Conservation (phyloP, 108 stramenopile genomes). For the Fragilariopsis cylindrus region DNA sequence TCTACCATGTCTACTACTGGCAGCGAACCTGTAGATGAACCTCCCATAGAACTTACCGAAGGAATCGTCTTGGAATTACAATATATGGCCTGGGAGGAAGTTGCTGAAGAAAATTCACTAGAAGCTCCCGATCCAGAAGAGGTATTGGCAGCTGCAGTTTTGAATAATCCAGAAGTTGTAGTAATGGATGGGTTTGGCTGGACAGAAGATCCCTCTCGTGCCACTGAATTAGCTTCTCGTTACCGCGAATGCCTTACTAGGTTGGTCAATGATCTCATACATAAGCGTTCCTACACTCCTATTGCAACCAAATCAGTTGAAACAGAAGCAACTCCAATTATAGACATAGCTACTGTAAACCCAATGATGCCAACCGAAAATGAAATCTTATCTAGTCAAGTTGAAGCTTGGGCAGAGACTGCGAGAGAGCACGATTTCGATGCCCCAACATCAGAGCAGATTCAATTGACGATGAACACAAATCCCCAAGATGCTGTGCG, state of each 20-base stretch:
- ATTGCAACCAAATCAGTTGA: background rate
- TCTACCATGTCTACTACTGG: background rate
- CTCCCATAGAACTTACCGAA: slow-evolving; percentile 25
- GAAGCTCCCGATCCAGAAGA: slow-evolving; percentile 54
- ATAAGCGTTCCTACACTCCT: slow-evolving; percentile 3
- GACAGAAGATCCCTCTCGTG: slow-evolving; percentile 41
- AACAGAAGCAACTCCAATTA: background rate
- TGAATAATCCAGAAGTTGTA: slow-evolving; percentile 44
- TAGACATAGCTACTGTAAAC: background rate
- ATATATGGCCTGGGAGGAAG: slow-evolving; percentile 61
- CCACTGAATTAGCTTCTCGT: slow-evolving; percentile 22
- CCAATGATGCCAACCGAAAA: slow-evolving; percentile 16
- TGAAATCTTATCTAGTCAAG: slow-evolving; percentile 28
- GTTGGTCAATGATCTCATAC: slow-evolving; percentile 11
- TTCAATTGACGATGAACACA: slow-evolving; percentile 26
- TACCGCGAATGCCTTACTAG: slow-evolving; percentile 19
- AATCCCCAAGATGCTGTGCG: slow-evolving; percentile 20
- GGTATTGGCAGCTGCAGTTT: slow-evolving; percentile 53
- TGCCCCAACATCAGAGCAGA: slow-evolving; percentile 30
- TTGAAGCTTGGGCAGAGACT: slow-evolving; percentile 29
- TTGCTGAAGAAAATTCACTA: slow-evolving; percentile 52
- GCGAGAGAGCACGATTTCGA: slow-evolving; percentile 25
- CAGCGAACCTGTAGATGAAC: background rate
- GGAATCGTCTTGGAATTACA: slow-evolving; percentile 62
- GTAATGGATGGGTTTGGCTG: slow-evolving; percentile 61